Base-by-base conservation (phyloP, 169 alveolate genomes). In the Neospora caninum region DNA sequence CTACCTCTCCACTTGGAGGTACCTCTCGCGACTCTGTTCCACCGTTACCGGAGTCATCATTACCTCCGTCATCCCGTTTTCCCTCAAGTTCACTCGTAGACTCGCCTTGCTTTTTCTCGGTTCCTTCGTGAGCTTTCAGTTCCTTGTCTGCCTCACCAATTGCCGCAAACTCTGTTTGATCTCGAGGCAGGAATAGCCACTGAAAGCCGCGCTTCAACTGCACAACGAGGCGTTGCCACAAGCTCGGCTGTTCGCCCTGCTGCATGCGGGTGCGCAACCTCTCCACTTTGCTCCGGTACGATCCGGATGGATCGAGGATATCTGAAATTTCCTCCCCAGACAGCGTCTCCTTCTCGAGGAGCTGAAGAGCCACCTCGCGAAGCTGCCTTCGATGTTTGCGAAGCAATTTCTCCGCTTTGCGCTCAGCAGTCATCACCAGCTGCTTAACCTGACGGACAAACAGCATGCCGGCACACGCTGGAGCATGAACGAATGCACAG, bases 291-390 rank as follows among this genome's bases (percentile, higher is more conserved):
- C n/a, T 39, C 20, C 73, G 29, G 69, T 83, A 84, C 36, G 53
- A 53, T 36, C 94, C 92, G 49, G 80, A 92, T 0, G 96, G 97
- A 49, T 95, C 96, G 31, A 96, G 80, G 27, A 96, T 78, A 6
- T 88, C 95, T 43, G 91, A 93, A 34, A 97, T 96, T 82, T 97
- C 98, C 58, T 97, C 98, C n/a, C 98, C 98, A 18, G 98, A 94
- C 41, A 97, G 93, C 25, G 98, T 97, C 96, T 97, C 98, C 89
- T 94, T 94, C 78, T 97, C 98, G 53, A 97, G 93, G 73, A 97
- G 95, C n/a, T 93, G 94, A 54, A 92, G 89, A n/a, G 98, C 98
- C 53, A 97, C 84, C 54, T 58, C 93, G 89, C 96, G 97, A 58
- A 97, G 94, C 94, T 97, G 97, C 89, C 93, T 88, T 29, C 98